A percentile compares a stretch with the other conserved stretches of the same genome.
phyloP scores from a whole-genome alignment of 179 eudicot genomes.

The Heliamphora pulchella region DNA sequence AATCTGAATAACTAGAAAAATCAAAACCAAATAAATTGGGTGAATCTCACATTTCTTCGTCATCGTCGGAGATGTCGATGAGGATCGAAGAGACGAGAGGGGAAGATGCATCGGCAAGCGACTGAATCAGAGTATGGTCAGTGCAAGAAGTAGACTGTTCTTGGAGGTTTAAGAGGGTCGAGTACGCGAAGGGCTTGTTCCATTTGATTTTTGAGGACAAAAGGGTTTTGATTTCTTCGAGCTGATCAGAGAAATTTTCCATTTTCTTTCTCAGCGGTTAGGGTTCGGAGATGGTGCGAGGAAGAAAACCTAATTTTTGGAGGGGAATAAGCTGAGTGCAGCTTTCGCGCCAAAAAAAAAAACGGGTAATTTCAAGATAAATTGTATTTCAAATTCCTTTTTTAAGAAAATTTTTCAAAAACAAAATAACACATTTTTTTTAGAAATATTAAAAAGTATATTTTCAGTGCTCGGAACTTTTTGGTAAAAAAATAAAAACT shows the following conservation, averaged over 20 bases:
- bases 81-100: conserved; percentile 36
- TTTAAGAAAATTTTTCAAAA: too few species aligned
- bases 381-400: too few species aligned
- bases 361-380: background rate
- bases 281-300: background rate
- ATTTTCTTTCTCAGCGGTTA: conserved; percentile 18
- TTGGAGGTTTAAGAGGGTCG: conserved; percentile 53
- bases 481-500: too few species aligned
- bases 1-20: background rate
- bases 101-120: conserved; percentile 29
- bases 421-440: too few species aligned
- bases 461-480: too few species aligned
- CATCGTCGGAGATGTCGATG: conserved; percentile 33
- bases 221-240: conserved; percentile 52
- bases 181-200: conserved; percentile 53
- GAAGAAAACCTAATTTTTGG: conserved; percentile 24
- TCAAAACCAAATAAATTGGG: background rate
- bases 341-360: conserved; percentile 24
- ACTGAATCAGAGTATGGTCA: conserved; percentile 32
- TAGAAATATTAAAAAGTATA: too few species aligned
- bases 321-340: conserved; percentile 15
- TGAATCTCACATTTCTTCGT: conserved; percentile 61
- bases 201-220: conserved; percentile 33
- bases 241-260: conserved; percentile 35
- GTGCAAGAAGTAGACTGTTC: conserved; percentile 36